Conservation (phyloP, 2,329 filamentous ascomycete species). For the Orbilia quercus region DNA sequence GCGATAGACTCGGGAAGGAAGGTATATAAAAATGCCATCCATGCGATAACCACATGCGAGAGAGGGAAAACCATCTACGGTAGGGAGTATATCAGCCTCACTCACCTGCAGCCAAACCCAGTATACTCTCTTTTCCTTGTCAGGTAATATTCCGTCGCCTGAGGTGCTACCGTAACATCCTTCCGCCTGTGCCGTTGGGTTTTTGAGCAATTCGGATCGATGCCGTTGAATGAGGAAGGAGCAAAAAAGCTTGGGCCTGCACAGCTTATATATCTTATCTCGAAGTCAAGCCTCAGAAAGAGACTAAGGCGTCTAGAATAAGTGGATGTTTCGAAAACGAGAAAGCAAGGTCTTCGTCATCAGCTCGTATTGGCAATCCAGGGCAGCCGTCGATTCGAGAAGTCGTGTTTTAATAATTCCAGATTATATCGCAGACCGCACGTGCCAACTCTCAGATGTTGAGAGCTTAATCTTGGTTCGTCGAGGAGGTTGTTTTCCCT, state of each 20-base stretch:
- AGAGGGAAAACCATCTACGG: not conserved
- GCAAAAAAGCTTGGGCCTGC: slow-evolving; percentile 16
- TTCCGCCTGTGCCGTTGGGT: slow-evolving; percentile 25
- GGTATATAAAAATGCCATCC: slow-evolving; percentile 14
- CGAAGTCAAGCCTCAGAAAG: slow-evolving; percentile 20
- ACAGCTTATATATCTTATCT: slow-evolving; percentile 25
- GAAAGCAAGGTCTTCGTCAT: slow-evolving; percentile 8
- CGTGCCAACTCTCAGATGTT: slow-evolving; percentile 26
- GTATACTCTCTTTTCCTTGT: too few relatives aligned
- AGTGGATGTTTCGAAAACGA: slow-evolving; percentile 28
- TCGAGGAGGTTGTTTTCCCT: slow-evolving; percentile 1
- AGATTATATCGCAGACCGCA: slow-evolving; percentile 21
- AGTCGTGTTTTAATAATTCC: slow-evolving; percentile 10
- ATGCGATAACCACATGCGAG: slow-evolving; percentile 5
- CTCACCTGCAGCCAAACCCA: slow-evolving; percentile 34
- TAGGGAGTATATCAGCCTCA: slow-evolving; percentile 27
- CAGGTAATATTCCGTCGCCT: slow-evolving; percentile 12
- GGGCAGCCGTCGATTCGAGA: slow-evolving; percentile 10
- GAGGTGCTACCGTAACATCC: slow-evolving; percentile 39
- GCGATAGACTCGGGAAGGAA: slow-evolving; percentile 14
- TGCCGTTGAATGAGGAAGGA: slow-evolving; percentile 41
- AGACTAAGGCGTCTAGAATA: slow-evolving; percentile 7
- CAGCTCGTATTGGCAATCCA: slow-evolving; percentile 22
- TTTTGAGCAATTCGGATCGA: slow-evolving; percentile 20
- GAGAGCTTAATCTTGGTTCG: slow-evolving; percentile 43